A percentile compares a stretch with the other conserved stretches of the same genome.
These are phyloP conservation scores for Naganishia albida DNA, from an alignment of 1,284 basidiomycete genomes.

Conservation along the genomic window DNA sequence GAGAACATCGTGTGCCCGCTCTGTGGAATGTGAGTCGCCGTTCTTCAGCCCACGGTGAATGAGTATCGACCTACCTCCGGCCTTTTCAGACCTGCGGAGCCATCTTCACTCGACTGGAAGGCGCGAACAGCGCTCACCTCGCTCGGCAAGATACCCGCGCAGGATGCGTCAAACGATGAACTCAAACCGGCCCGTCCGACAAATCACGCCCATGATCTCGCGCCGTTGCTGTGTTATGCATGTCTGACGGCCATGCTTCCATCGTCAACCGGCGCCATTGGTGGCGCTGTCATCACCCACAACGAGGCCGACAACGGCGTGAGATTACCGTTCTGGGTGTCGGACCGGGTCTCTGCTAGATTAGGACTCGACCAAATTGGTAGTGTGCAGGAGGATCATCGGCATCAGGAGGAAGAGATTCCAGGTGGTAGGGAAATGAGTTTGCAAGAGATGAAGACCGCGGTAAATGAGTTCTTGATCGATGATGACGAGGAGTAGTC, in stretches of 20 bases:
- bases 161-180: conserved; percentile 30
- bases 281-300: conserved; percentile 29
- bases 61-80: background rate
- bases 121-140: conserved; percentile 68
- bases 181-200: background rate
- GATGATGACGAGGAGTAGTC: conserved; percentile 30
- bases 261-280: conserved; percentile 32
- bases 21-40: conserved; percentile 66
- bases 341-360: conserved; percentile 22
- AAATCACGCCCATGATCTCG: conserved; percentile 48
- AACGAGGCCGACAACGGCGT: conserved; percentile 32
- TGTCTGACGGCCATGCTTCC: conserved; percentile 69
- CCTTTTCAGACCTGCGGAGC: conserved; percentile 64
- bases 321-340: conserved; percentile 45
- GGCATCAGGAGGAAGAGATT: conserved; percentile 30
- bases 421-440: conserved; percentile 32
- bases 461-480: conserved; percentile 45
- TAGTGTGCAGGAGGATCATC: conserved; percentile 21
- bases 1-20: conserved; percentile 59
- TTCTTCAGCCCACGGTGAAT: background rate
- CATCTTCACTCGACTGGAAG: conserved; percentile 72
- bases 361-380: background rate
- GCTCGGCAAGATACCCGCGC: conserved; percentile 49
- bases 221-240: conserved; percentile 66
- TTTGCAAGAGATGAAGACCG: conserved; percentile 41